Evolutionary conservation across 495 filamentous ascomycete species (phyloP).

Genomic region (Oidiodendron maius): DNA sequence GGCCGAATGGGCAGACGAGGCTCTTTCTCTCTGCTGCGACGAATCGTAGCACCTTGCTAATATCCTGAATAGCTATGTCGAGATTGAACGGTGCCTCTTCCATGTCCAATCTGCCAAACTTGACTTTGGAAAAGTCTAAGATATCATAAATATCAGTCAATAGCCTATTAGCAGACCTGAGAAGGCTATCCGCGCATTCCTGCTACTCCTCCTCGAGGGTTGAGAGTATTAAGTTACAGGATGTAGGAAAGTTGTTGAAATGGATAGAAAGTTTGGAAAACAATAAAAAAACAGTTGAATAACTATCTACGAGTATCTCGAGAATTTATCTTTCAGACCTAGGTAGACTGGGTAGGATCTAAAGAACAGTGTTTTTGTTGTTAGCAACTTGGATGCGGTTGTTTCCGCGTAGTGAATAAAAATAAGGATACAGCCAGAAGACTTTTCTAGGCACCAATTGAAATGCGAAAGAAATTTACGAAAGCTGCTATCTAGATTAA

Average conservation of each 20-base stretch:
- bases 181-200: constrained; percentile 72
- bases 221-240: neutral
- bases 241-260: constrained; percentile 1
- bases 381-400: too few relatives aligned
- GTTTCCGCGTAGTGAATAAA: too few relatives aligned
- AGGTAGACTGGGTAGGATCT: neutral
- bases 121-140: constrained; percentile 82
- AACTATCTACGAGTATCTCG: neutral
- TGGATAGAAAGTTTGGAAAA: neutral
- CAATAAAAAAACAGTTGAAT: neutral
- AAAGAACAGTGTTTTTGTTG: neutral
- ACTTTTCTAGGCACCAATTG: too few relatives aligned
- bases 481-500: constrained; percentile 3
- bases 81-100: constrained; percentile 77
- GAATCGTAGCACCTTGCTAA: constrained; percentile 54
- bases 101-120: constrained; percentile 67
- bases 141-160: constrained; percentile 88
- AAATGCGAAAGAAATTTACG: constrained; percentile 6
- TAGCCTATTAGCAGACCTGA: constrained; percentile 74
- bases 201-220: constrained; percentile 57
- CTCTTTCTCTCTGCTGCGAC: constrained; percentile 49
- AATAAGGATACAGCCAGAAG: too few relatives aligned
- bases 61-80: constrained; percentile 61
- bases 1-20: constrained; percentile 32
- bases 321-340: neutral